Conservation (phyloP, 2,329 filamentous ascomycete species). For the Calonectria pauciramosa region DNA sequence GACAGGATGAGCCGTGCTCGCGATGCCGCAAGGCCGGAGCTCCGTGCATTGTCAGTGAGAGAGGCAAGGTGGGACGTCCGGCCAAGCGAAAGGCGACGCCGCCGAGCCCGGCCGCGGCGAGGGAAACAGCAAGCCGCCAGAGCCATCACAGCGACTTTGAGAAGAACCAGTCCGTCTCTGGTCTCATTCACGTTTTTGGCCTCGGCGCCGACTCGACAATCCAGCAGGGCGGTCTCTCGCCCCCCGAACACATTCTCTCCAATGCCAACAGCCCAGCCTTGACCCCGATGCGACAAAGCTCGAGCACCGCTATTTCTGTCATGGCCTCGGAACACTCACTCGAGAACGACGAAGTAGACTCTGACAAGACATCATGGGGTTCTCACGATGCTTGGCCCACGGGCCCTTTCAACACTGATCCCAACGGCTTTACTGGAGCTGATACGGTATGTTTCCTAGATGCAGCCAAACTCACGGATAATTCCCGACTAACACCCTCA, state of each 20-base stretch:
- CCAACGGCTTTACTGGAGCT: slow-evolving; percentile 4
- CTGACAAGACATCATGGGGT: slow-evolving; percentile 7
- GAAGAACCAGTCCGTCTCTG: slow-evolving; percentile 9
- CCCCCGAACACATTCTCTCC: slow-evolving; percentile 17
- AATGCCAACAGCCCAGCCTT: slow-evolving; percentile 1
- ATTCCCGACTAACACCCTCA: not conserved
- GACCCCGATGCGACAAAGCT: slow-evolving; percentile 10
- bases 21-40: slow-evolving; percentile 35
- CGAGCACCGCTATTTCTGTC: not conserved
- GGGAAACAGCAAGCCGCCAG: not conserved
- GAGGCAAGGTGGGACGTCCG: slow-evolving; percentile 35
- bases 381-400: slow-evolving; percentile 21
- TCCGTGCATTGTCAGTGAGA: slow-evolving; percentile 30
- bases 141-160: not conserved
- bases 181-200: slow-evolving; percentile 18
- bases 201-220: slow-evolving; percentile 3
- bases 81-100: slow-evolving; percentile 26
- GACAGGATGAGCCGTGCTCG: slow-evolving; percentile 31
- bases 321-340: slow-evolving; percentile 12
- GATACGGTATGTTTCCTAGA: slow-evolving; percentile 11
- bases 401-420: slow-evolving; percentile 2
- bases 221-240: slow-evolving; percentile 5
- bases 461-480: too few species aligned
- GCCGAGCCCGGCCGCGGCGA: not conserved
- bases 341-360: slow-evolving; percentile 17